Evolutionary conservation across 2,329 filamentous ascomycete genomes (phyloP).

Genomic region (Volutella citrinella): DNA sequence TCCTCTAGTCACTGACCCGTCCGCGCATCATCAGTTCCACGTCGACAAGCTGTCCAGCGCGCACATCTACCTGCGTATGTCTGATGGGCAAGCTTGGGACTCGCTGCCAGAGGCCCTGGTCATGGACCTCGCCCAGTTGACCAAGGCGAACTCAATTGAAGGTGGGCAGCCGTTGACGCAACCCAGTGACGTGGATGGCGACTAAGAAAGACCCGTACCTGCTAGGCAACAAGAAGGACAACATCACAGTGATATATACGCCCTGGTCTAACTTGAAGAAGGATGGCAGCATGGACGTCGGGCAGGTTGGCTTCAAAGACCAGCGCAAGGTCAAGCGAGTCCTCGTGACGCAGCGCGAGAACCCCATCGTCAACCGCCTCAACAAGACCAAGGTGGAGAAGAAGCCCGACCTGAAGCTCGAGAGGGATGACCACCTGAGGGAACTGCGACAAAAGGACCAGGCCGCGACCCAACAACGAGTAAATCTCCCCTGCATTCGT

Average conservation of each 20-base stretch:
- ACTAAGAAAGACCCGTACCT: not conserved
- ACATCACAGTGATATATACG: slow-evolving; percentile 94
- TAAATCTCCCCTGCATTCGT: slow-evolving; percentile 35
- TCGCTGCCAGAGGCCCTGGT: slow-evolving; percentile 71
- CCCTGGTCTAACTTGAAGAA: slow-evolving; percentile 97
- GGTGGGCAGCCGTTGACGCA: slow-evolving; percentile 46
- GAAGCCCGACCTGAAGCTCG: slow-evolving; percentile 77
- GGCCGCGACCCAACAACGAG: slow-evolving; percentile 57
- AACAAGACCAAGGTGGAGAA: slow-evolving; percentile 95
- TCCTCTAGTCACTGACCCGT: no score
- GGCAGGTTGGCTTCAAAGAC: slow-evolving; percentile 94
- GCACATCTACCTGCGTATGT: slow-evolving; percentile 89
- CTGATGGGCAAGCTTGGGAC: slow-evolving; percentile 80
- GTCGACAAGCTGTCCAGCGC: slow-evolving; percentile 96
- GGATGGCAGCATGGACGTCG: slow-evolving; percentile 90
- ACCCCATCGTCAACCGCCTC: slow-evolving; percentile 90
- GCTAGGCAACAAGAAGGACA: slow-evolving; percentile 95
- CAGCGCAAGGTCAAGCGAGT: slow-evolving; percentile 79
- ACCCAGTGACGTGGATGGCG: not conserved
- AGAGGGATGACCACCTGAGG: slow-evolving; percentile 73
- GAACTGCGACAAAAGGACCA: slow-evolving; percentile 72
- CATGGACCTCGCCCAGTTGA: slow-evolving; percentile 90
- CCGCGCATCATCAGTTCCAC: slow-evolving; percentile 93
- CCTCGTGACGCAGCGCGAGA: slow-evolving; percentile 77
- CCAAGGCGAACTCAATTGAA: slow-evolving; percentile 98